A percentile compares a stretch with the other conserved stretches of the same genome.
These are phyloP conservation scores for Coprinopsis sp. DNA, from an alignment of 768 basidiomycete genomes.

Conservation along the genomic window DNA sequence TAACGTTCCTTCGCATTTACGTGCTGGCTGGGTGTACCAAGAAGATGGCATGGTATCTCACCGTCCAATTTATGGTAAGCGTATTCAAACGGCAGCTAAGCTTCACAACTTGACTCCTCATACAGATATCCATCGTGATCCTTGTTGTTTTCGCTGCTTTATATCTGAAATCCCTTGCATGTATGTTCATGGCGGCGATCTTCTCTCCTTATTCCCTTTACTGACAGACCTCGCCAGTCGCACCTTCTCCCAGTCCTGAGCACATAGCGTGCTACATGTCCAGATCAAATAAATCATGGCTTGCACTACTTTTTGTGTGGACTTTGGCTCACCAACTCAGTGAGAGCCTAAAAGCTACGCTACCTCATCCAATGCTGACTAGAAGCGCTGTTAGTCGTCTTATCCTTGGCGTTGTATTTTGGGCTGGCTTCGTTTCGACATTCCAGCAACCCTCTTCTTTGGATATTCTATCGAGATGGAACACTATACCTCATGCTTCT, in stretches of 20 bases:
- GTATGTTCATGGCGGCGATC: no score
- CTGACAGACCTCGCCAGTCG: neutral
- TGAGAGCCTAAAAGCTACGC: neutral
- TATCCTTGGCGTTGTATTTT: neutral
- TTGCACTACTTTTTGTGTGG: neutral
- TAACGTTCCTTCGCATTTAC: neutral
- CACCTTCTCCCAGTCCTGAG: neutral
- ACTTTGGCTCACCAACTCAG: neutral
- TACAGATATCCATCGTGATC: neutral
- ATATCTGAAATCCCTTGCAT: neutral
- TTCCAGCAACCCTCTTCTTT: neutral
- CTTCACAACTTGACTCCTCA: neutral
- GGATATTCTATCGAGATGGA: constrained; percentile 1
- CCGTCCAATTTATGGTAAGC: neutral
- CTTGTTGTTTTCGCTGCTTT: neutral
- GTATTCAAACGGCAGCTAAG: neutral
- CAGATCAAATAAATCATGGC: neutral
- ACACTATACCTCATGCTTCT: neutral
- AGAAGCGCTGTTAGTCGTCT: neutral
- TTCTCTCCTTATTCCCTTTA: neutral
- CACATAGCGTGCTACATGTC: neutral
- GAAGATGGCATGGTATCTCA: neutral
- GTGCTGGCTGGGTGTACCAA: constrained; percentile 1
- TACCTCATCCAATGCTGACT: neutral
- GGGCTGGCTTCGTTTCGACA: neutral